Base-by-base conservation (phyloP, 2,329 filamentous ascomycete species). In the Periconia sp. region DNA sequence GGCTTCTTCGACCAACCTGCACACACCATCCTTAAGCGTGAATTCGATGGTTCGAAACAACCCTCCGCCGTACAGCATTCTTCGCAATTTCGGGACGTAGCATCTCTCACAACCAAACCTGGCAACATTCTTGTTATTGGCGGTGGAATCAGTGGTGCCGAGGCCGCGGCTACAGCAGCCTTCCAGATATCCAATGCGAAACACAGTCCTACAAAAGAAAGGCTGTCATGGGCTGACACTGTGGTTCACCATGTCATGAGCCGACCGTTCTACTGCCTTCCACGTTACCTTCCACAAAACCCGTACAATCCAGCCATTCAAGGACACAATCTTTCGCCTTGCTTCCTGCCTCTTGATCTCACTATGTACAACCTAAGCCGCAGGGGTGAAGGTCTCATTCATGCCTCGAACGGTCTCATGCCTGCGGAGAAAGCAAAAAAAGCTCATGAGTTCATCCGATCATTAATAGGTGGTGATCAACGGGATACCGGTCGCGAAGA, bases 111-210 rank as follows among this genome's bases (percentile, higher is more conserved):
- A 8, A 23, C 57, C 5, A 54, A 42, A 5, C 18, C 64, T 1
- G 82, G 83, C 17, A 90, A 86, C 64, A 85, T 94, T 15, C 78
- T 91, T 1, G 79, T 95, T 0, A 83, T 92, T 1, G 91, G 91
- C 0, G 90, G 90, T 0, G 89, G 92, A 63, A 92, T 94, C 82
- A 93, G 90, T 2, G 90, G 90, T 0, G 83, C 89, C 6, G 91
- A 95, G 75, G 87, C 88, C 46, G 87, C 90, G 0, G 86, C 85
- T 10, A 85, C 86, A 1, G 83, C 92, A 47, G 89, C 89, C 11
- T 79, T 85, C 5, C 85, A 92, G 57, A 71, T 93, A 1, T 92
- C 90, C 0, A 85, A 85, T 6, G 81, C 82, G 2, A 71, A 74
- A 13, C 77, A 88, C 66, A 81, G 83, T 0, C 82, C 85, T 7